Base-by-base conservation (phyloP, 1,284 basidiomycete genomes). In the Heimioporus punctisporus region DNA sequence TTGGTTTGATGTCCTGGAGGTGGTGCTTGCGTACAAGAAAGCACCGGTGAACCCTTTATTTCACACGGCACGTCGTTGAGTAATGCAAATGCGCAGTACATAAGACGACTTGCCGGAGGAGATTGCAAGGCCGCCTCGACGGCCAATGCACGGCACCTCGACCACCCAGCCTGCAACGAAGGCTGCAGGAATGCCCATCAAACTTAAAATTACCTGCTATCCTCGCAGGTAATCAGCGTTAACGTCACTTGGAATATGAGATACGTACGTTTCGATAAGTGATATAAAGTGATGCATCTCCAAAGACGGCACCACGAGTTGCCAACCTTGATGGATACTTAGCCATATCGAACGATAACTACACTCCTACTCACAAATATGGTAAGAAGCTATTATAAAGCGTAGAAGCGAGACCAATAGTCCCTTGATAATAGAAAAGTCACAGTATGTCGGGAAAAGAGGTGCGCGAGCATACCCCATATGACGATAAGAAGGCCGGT, bases 1-100 rank as follows among this genome's bases (percentile, higher is more conserved):
- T 30, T 83, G 78, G 56, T 81, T 75, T 1, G 85, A 85, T 51
- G 78, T 83, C 49, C 81, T 75, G 26, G 87, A 79, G 6, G 85
- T 88, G 31, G 89, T 91, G 39, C 79, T 83, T 39, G 80, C 81
- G 67, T 89, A 86, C 23, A 91, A 74, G 72, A 90, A 90, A 26
- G 80, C 75, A 12, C 88, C 87, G 2, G 88, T 89, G 55, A 88
- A 75, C 58, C 74, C 81, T 85, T 14, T 14, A 37, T 58, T 56
- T 65, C 62, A 60, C 57, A 59, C 63, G 54, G 47, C 62, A 57
- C 60, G 69, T 74, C 71, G 55, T 65, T 64, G 59, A 70, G 58
- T 49, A 48, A 51, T 52, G 48, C 10, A 48, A 26, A n/a, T 15
- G 28, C 24, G 21, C 25, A 4, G 4, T 11, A 51, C 17, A 4